Base-by-base conservation (phyloP, 495 filamentous ascomycete species). In the Podospora comata region DNA sequence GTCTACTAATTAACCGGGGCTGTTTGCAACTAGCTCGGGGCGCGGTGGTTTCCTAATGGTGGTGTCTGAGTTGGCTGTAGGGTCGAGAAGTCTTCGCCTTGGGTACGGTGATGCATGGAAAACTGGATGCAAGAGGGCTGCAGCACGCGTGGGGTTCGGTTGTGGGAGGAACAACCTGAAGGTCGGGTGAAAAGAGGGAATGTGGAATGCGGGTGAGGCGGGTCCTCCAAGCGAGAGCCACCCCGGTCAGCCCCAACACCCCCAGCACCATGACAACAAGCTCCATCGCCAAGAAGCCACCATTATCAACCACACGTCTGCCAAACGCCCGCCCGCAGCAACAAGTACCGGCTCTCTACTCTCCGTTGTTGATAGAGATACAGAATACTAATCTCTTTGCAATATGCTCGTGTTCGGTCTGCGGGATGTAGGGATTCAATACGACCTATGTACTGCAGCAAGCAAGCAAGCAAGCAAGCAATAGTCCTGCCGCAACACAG, bases 121-220 rank as follows among this genome's bases (percentile, higher is more conserved):
- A 75, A 65, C 67, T 63, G 68, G 74, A 77, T 73, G 74, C 75
- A 74, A 78, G 75, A 78, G 67, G 69, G 73, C 73, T 75, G 72
- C 75, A 74, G 68, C 65, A 56, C 57, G 70, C 74, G 76, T 76
- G 73, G 75, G 73, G 76, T 78, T 75, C 72, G 68, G 68, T 73
- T 71, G 54, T 65, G 71, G 69, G 67, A 63, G 48, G 58, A 55
- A 64, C 39, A 48, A 48, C 39, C 39, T 48, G 39, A 73, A 73
- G 62, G 68, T 72, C 70, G 74, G 74, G 71, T 69, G 68, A 72
- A 75, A 73, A 73, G 64, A 69, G 60, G 39, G 39, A 48, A 48
- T 48, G 39, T 62, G 69, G 54, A 57, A 72, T 72, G 75, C 73
- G 72, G 73, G 75, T 68, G 74, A 72, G 71, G 75, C 73, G 76